Conservation (phyloP, 192 early-diverging fungal genomes). For the Backusella sp. region DNA sequence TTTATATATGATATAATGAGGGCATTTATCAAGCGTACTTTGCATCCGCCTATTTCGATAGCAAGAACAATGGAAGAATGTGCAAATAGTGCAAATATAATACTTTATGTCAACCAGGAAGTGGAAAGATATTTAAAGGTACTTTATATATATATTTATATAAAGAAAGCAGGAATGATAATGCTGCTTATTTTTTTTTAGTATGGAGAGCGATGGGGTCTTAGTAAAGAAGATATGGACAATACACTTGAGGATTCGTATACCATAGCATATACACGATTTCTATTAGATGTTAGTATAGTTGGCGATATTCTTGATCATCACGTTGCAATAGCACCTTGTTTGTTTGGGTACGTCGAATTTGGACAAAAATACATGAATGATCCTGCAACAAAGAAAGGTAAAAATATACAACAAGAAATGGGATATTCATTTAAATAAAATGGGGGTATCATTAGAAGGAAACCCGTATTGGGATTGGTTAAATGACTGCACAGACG, state of each 20-base stretch:
- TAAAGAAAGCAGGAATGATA: constrained; percentile 51
- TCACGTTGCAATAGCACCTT: constrained; percentile 78
- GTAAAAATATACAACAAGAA: not conserved
- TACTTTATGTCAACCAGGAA: not conserved
- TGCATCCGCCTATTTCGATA: not conserved
- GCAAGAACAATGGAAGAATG: not conserved
- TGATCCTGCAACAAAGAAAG: constrained; percentile 63
- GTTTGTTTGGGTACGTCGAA: constrained; percentile 81
- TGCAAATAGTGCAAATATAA: not conserved
- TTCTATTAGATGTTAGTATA: constrained; percentile 67
- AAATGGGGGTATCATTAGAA: constrained; percentile 23
- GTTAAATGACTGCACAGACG: constrained; percentile 68
- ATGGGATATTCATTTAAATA: not conserved
- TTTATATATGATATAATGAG: too few species aligned
- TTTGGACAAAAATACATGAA: constrained; percentile 63
- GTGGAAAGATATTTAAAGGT: not conserved
- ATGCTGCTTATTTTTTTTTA: constrained; percentile 50
- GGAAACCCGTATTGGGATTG: constrained; percentile 83
- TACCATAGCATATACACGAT: constrained; percentile 84
- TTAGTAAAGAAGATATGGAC: constrained; percentile 63
- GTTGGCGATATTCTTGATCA: constrained; percentile 76
- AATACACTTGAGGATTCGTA: constrained; percentile 65
- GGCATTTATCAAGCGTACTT: not conserved
- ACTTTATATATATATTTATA: not conserved
- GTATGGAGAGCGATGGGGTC: constrained; percentile 74